Conservation (phyloP, 805 yeast genomes). For the Priceomyces medius region DNA sequence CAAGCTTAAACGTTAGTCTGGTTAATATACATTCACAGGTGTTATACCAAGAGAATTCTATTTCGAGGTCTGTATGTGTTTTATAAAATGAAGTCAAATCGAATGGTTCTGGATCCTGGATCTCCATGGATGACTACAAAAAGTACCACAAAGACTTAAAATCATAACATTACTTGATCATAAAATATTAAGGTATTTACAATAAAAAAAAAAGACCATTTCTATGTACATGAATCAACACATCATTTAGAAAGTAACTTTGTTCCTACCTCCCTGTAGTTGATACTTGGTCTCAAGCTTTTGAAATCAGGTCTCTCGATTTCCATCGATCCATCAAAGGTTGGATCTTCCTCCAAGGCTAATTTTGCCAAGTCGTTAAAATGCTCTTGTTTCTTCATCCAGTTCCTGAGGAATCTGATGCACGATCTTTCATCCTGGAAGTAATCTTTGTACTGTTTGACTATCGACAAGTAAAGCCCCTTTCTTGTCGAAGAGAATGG, state of each 20-base stretch:
- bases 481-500: slow-evolving; percentile 44
- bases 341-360: slow-evolving; percentile 18
- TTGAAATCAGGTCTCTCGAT: slow-evolving; percentile 23
- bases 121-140: no score
- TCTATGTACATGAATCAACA: background rate
- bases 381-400: slow-evolving; percentile 29
- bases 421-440: slow-evolving; percentile 38
- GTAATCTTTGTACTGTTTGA: slow-evolving; percentile 46
- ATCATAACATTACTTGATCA: background rate
- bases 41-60: no score
- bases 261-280: slow-evolving; percentile 22
- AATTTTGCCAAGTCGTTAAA: slow-evolving; percentile 20
- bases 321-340: slow-evolving; percentile 16
- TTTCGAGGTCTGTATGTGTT: no score
- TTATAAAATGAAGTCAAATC: no score
- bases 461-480: slow-evolving; percentile 53
- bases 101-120: no score
- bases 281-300: slow-evolving; percentile 26
- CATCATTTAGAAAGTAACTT: slow-evolving; percentile 12
- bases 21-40: no score
- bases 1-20: no score
- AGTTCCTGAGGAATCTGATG: slow-evolving; percentile 26
- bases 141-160: slow-evolving; percentile 4
- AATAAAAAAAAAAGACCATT: background rate
- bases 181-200: slow-evolving; percentile 1